Evolutionary conservation across 352 stramenopile genomes (phyloP).

Genomic region (Phytophthora cactorum): DNA sequence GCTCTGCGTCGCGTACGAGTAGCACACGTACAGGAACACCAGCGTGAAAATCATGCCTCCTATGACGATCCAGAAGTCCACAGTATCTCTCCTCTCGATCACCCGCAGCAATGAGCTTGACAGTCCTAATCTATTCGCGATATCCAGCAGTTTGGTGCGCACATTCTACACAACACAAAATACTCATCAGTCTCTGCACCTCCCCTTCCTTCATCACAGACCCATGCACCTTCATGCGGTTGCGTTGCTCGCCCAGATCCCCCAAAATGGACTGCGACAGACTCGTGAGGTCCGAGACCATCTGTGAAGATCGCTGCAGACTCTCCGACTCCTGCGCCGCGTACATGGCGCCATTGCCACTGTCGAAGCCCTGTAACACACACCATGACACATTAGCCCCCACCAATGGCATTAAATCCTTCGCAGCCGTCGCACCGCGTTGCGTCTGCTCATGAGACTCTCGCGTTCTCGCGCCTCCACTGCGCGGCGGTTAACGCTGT

Average conservation of each 20-base stretch:
- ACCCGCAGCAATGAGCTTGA: constrained; percentile 84
- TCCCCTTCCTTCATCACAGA: not conserved
- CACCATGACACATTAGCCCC: not conserved
- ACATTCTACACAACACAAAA: constrained; percentile 37
- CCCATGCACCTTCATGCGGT: constrained; percentile 62
- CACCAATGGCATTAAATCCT: not conserved
- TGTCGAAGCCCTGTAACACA: constrained; percentile 59
- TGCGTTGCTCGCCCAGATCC: constrained; percentile 73
- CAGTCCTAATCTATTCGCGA: constrained; percentile 84
- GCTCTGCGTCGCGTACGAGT: constrained; percentile 51
- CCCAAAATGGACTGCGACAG: constrained; percentile 77
- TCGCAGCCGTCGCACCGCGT: constrained; percentile 35
- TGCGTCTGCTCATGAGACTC: constrained; percentile 72
- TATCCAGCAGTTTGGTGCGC: constrained; percentile 80
- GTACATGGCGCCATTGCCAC: constrained; percentile 74
- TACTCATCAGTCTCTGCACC: not conserved
- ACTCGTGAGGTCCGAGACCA: constrained; percentile 82
- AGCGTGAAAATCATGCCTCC: constrained; percentile 84
- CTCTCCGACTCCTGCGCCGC: constrained; percentile 81
- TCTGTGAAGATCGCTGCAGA: constrained; percentile 77
- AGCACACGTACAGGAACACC: constrained; percentile 81
- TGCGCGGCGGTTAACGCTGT: constrained; percentile 63
- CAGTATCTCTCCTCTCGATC: constrained; percentile 85
- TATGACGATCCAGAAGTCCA: constrained; percentile 88
- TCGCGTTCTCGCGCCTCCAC: constrained; percentile 79